phyloP scores from a whole-genome alignment of 75 land plant genomes.

The Larix kaempferi region DNA sequence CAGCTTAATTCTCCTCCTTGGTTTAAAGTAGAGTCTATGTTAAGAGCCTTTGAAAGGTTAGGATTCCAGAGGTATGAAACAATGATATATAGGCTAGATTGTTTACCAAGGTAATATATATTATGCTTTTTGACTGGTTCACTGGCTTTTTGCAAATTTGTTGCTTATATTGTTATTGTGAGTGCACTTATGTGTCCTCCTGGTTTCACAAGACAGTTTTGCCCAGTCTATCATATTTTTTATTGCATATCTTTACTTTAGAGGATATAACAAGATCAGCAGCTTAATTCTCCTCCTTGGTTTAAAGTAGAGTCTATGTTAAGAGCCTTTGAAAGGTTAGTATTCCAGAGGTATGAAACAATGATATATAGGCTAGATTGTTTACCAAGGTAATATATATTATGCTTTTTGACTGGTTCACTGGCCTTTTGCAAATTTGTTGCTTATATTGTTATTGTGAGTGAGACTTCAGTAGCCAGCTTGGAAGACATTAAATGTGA shows the following conservation, averaged over 20 bases:
- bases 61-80: not conserved
- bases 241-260: too few relatives aligned
- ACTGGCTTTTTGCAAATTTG: not conserved
- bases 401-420: not conserved
- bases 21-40: not conserved
- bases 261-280: too few relatives aligned
- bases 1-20: not conserved
- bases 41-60: not conserved
- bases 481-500: not conserved
- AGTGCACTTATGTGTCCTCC: not conserved
- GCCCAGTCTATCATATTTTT: not conserved
- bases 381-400: too few relatives aligned
- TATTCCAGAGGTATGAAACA: not conserved
- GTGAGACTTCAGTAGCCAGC: not conserved
- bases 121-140: not conserved
- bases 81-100: not conserved
- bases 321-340: not conserved
- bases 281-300: not conserved
- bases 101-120: too few relatives aligned
- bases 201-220: not conserved
- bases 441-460: not conserved
- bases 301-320: not conserved
- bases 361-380: not conserved
- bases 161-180: not conserved
- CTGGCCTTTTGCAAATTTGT: not conserved